phyloP scores from a whole-genome alignment of 169 alveolate genomes.

The Plasmodium knowlesi region DNA sequence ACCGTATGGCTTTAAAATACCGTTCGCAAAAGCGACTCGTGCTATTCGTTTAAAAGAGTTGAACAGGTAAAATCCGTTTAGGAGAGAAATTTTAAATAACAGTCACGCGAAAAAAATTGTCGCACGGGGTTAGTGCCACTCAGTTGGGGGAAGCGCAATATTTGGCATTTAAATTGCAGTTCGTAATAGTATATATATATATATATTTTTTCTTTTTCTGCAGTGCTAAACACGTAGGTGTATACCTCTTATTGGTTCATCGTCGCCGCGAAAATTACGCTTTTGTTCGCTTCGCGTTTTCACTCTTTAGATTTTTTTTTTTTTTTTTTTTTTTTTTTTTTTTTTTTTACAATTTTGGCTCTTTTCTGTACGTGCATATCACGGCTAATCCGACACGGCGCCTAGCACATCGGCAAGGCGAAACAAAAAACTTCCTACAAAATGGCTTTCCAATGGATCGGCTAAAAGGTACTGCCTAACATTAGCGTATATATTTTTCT shows the following conservation, averaged over 20 bases:
- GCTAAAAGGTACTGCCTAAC: not conserved
- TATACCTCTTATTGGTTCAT: not conserved
- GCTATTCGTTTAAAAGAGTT: not conserved
- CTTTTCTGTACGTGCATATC: not conserved
- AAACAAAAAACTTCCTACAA: not conserved
- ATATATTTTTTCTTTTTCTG: not conserved
- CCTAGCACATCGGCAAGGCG: not conserved
- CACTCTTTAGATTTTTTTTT: slow-evolving; percentile 12
- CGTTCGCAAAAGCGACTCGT: not conserved
- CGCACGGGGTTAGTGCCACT: not conserved
- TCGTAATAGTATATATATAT: not conserved
- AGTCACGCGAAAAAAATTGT: not conserved
- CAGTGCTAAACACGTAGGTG: not conserved
- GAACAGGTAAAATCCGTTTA: not conserved
- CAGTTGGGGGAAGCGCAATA: not conserved
- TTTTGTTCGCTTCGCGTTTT: not conserved
- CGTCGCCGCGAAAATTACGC: not conserved
- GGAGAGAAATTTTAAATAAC: not conserved
- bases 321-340: slow-evolving; percentile 43
- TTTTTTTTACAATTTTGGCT: slow-evolving; percentile 4
- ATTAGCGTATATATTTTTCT: not conserved
- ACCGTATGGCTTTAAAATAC: not conserved
- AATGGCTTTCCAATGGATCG: not conserved
- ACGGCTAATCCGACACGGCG: not conserved
- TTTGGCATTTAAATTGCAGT: not conserved